Conservation (phyloP, 805 yeast species). For the Starmerella apis region DNA sequence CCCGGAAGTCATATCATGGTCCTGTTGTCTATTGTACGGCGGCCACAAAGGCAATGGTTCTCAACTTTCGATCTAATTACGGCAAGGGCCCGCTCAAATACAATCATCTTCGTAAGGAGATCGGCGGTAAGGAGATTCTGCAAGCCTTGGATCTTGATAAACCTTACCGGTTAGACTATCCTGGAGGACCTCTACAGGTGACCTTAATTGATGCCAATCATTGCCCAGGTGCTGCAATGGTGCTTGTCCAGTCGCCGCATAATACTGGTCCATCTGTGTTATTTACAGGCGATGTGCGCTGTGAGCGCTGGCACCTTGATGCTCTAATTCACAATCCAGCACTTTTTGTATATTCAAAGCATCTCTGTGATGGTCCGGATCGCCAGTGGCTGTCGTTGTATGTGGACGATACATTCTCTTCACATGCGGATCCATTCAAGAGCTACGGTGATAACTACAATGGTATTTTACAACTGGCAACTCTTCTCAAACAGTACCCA, state of each 20-base stretch:
- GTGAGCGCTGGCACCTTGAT: constrained; percentile 45
- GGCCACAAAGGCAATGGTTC: constrained; percentile 32
- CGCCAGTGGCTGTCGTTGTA: constrained; percentile 37
- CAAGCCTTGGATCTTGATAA: constrained; percentile 16
- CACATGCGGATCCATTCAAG: constrained; percentile 42
- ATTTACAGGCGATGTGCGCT: constrained; percentile 49
- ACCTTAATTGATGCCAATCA: constrained; percentile 45
- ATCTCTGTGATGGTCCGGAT: constrained; percentile 1
- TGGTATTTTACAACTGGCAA: constrained; percentile 35
- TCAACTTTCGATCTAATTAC: constrained; percentile 21
- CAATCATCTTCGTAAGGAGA: constrained; percentile 23
- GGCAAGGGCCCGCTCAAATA: constrained; percentile 24
- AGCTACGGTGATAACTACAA: constrained; percentile 36
- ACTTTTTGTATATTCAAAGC: constrained; percentile 35
- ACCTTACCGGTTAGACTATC: constrained; percentile 19
- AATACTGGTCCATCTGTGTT: constrained; percentile 32
- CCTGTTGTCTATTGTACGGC: constrained; percentile 41
- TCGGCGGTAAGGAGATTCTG: constrained; percentile 24
- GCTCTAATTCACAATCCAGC: constrained; percentile 34
- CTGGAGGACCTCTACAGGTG: constrained; percentile 28
- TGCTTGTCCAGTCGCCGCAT: constrained; percentile 35
- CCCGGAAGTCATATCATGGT: constrained; percentile 32
- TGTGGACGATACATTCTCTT: constrained; percentile 45
- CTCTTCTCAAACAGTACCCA: constrained; percentile 38
- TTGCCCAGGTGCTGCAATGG: constrained; percentile 52